These are phyloP conservation scores for Penicillium daleae DNA, from an alignment of 495 filamentous ascomycete genomes.

Conservation along the genomic window DNA sequence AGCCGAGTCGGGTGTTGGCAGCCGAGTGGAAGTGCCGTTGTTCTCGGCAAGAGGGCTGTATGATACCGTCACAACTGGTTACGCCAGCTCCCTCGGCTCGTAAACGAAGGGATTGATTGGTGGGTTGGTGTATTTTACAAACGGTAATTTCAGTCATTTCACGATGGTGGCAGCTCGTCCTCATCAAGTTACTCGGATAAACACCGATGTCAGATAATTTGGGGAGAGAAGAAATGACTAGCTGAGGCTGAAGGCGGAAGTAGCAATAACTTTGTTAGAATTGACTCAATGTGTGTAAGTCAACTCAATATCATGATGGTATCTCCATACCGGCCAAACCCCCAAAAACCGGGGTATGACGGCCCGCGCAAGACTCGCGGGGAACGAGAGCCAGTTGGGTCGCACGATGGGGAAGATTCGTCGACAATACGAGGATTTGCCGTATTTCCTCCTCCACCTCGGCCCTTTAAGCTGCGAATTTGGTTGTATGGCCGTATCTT, in stretches of 20 bases:
- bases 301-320: neutral
- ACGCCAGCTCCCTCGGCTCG: slow-evolving; percentile 33
- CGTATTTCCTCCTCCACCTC: slow-evolving; percentile 12
- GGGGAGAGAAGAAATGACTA: too few relatives aligned
- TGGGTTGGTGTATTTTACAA: neutral
- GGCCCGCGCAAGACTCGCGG: slow-evolving; percentile 11
- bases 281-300: neutral
- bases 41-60: slow-evolving; percentile 24
- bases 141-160: neutral
- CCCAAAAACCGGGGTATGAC: slow-evolving; percentile 15
- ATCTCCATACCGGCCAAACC: neutral
- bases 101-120: slow-evolving; percentile 10
- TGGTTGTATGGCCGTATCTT: neutral
- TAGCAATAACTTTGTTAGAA: neutral
- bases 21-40: slow-evolving; percentile 36
- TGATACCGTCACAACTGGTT: slow-evolving; percentile 33
- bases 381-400: slow-evolving; percentile 1
- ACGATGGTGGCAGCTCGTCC: neutral
- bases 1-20: slow-evolving; percentile 7
- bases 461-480: neutral
- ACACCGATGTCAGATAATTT: neutral
- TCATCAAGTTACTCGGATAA: neutral
- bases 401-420: neutral
- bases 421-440: slow-evolving; percentile 11
- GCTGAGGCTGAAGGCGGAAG: neutral